Evolutionary conservation across 2,329 filamentous ascomycete species (phyloP), one percentile per base, ranked within the genome.

Genomic region (Ophioceras dolichostomum): DNA sequence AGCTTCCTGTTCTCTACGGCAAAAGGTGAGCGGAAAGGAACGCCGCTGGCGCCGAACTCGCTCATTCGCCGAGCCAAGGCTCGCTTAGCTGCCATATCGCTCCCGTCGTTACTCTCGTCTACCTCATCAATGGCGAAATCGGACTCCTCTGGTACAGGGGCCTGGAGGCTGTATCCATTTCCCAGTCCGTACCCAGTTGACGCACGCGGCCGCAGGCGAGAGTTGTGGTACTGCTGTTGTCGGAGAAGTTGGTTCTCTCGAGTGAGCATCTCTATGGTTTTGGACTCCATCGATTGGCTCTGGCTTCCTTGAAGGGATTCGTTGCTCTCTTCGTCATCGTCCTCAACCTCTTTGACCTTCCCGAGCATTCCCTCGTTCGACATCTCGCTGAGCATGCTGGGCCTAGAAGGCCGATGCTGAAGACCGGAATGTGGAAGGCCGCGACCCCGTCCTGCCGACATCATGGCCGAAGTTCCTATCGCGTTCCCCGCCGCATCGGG

Each of bases 361-460:
- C 73, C 73, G 12, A 79, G 65, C 56, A 74, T 70, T 26, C 70
- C 71, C 40, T 78, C 76, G 42, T 63, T 79, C 12, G 73, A 71
- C 73, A 80, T 77, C 50, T 84, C 79, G 44, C 79, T 83, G 21
- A 85, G 62, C 68, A 85, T 78, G 51, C 80, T 85, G 27, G 80
- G 79, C 36, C 80, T 76, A 12, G 87, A 93, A 4, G 84, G 83
- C 26, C 86, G 76, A 53, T 91, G 83, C 48, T 89, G 83, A 22
- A 93, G 66, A 41, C 73, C 79, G 20, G 81, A 71, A 43, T 80
- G 76, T 17, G 70, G 69, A n/a, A 65, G 47, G 26, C 64, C 51
- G 35, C 71, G 67, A 34, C 67, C 59, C 34, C 73, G 65, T n/a
- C 68, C 63, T 10, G 64, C 56, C 30, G 74, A 55, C 17, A 68